Evolutionary conservation across 208 protist species (phyloP).

Genomic region (Leishmania tropica): DNA sequence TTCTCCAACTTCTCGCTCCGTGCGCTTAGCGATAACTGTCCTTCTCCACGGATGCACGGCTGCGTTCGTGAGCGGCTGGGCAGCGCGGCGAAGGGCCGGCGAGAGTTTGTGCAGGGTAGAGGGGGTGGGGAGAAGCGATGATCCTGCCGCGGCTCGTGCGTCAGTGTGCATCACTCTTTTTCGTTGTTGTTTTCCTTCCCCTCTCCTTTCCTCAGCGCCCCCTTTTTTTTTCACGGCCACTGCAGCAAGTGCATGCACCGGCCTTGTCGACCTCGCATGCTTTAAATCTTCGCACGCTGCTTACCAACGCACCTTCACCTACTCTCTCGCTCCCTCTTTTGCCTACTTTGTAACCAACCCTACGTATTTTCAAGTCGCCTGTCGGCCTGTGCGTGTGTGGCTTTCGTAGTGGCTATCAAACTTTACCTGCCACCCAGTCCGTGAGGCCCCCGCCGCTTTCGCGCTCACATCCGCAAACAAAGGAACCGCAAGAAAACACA

Average conservation of each 20-base stretch:
- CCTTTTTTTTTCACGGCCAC: neutral
- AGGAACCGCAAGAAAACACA: neutral
- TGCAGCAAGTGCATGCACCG: neutral
- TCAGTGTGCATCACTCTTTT: neutral
- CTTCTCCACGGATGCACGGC: neutral
- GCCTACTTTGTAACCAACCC: neutral
- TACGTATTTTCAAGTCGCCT: neutral
- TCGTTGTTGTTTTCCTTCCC: neutral
- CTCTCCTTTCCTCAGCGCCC: neutral
- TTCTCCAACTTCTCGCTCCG: neutral
- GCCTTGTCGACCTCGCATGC: neutral
- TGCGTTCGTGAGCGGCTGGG: neutral
- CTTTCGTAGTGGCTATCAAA: no score
- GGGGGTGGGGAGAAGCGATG: neutral
- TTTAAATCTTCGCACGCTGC: neutral
- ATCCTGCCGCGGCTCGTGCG: neutral
- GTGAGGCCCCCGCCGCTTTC: neutral
- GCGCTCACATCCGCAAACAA: neutral
- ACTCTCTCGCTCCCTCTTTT: constrained; percentile 1
- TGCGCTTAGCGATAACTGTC: neutral
- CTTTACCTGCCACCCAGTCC: neutral
- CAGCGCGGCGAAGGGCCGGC: neutral
- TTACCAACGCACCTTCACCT: neutral
- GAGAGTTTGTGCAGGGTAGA: no score
- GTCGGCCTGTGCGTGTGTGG: neutral